phyloP scores from a whole-genome alignment of 2,329 filamentous ascomycete species.

The Clarireedia homoeocarpa region DNA sequence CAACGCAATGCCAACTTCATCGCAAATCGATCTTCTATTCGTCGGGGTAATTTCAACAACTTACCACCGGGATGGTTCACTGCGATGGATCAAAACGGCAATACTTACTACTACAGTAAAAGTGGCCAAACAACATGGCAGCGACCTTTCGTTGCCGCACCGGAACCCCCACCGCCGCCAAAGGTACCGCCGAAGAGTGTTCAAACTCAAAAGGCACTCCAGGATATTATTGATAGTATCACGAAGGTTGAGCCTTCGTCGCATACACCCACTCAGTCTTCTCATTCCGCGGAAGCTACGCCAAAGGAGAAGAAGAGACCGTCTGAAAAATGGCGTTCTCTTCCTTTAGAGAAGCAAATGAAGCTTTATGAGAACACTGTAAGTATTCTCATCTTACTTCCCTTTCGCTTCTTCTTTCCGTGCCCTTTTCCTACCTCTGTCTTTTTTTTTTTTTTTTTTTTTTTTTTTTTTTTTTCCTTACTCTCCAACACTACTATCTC shows the following conservation, averaged over 20 bases:
- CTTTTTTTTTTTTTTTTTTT: too few relatives aligned
- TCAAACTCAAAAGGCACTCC: slow-evolving; percentile 61
- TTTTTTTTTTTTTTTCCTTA: background rate
- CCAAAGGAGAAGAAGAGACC: slow-evolving; percentile 50
- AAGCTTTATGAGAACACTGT: slow-evolving; percentile 93
- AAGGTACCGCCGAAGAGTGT: slow-evolving; percentile 42
- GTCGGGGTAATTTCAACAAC: slow-evolving; percentile 47
- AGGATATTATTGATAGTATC: slow-evolving; percentile 80
- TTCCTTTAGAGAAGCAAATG: slow-evolving; percentile 79
- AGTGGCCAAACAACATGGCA: slow-evolving; percentile 75
- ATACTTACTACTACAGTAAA: slow-evolving; percentile 79
- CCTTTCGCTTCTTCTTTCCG: background rate
- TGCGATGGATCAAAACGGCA: slow-evolving; percentile 61
- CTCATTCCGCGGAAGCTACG: slow-evolving; percentile 44
- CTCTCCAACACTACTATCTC: background rate
- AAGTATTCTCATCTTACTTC: slow-evolving; percentile 32
- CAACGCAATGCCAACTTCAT: slow-evolving; percentile 47
- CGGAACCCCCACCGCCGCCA: slow-evolving; percentile 39
- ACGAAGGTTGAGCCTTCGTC: slow-evolving; percentile 48
- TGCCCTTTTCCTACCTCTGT: background rate
- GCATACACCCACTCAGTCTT: slow-evolving; percentile 52
- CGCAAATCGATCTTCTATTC: slow-evolving; percentile 47
- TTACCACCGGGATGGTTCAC: slow-evolving; percentile 84
- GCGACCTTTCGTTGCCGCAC: slow-evolving; percentile 62
- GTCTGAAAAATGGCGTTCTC: slow-evolving; percentile 62